phyloP scores from a whole-genome alignment of 257 asterid genomes.

The Orobanche coerulescens region DNA sequence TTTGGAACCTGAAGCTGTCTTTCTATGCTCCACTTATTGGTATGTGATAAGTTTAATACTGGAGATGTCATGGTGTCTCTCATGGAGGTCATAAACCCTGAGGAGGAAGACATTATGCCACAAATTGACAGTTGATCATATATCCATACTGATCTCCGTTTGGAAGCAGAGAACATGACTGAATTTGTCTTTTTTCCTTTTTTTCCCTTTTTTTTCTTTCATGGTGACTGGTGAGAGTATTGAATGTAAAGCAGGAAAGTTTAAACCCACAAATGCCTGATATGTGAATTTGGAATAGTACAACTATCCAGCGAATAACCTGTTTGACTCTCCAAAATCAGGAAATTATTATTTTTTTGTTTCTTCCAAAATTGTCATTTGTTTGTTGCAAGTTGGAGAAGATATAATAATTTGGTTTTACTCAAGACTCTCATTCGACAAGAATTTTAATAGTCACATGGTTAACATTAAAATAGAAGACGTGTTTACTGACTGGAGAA shows the following conservation, averaged over 20 bases:
- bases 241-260: not conserved
- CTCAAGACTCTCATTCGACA: too few relatives aligned
- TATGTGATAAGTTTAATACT: not conserved
- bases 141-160: not conserved
- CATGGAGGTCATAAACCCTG: not conserved
- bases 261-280: not conserved
- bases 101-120: not conserved
- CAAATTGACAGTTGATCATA: not conserved
- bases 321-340: too few relatives aligned
- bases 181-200: not conserved
- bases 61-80: not conserved
- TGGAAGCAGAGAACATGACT: not conserved
- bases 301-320: too few relatives aligned
- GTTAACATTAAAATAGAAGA: too few relatives aligned
- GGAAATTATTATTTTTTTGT: too few relatives aligned
- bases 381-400: too few relatives aligned
- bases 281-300: too few relatives aligned
- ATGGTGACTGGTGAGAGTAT: not conserved
- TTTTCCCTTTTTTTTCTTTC: too few relatives aligned
- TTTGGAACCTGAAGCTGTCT: not conserved
- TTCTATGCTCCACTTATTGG: slow-evolving; percentile 3
- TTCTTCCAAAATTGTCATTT: too few relatives aligned
- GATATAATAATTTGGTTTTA: too few relatives aligned
- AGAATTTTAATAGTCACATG: too few relatives aligned
- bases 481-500: too few relatives aligned